Percentiles rank a stretch among this genome's conserved stretches.
Evolutionary conservation across 495 filamentous ascomycete genomes (phyloP).

Genomic region (Collariella sp.): DNA sequence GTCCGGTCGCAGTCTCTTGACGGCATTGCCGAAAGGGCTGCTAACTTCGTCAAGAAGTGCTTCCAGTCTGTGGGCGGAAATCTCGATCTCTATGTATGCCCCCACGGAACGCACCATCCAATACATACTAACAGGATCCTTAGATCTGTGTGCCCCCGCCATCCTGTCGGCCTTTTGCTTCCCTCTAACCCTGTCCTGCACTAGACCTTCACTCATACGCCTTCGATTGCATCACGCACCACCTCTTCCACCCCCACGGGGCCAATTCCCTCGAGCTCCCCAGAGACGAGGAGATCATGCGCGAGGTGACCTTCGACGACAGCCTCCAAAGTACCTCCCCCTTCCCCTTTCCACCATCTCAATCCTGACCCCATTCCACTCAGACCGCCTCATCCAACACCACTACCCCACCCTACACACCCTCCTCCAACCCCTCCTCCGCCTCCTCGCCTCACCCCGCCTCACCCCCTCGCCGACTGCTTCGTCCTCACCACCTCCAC

Average conservation of each 20-base stretch:
- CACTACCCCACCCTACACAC: slow-evolving; percentile 35
- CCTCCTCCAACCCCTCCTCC: slow-evolving; percentile 31
- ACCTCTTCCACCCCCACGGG: slow-evolving; percentile 55
- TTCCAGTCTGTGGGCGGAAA: slow-evolving; percentile 31
- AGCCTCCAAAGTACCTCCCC: slow-evolving; percentile 50
- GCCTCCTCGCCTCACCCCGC: slow-evolving; percentile 36
- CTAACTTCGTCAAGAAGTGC: slow-evolving; percentile 45
- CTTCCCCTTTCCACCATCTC: background rate
- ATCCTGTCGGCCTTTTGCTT: too few species aligned
- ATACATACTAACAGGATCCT: background rate
- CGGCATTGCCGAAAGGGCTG: slow-evolving; percentile 47
- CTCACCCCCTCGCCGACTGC: slow-evolving; percentile 37
- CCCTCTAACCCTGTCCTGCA: background rate
- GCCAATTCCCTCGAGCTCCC: slow-evolving; percentile 44
- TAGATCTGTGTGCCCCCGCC: slow-evolving; percentile 17
- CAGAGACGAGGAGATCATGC: slow-evolving; percentile 52
- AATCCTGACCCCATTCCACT: background rate
- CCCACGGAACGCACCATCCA: background rate
- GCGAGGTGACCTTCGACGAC: slow-evolving; percentile 55
- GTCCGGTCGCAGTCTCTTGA: slow-evolving; percentile 43
- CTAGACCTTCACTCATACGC: slow-evolving; percentile 50
- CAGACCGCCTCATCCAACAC: slow-evolving; percentile 37
- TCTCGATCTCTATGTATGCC: slow-evolving; percentile 51
- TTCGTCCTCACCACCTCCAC: slow-evolving; percentile 34
- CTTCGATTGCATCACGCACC: slow-evolving; percentile 56